Base-by-base conservation (phyloP, 345 rosid species). In the Tarenaya hassleriana region DNA sequence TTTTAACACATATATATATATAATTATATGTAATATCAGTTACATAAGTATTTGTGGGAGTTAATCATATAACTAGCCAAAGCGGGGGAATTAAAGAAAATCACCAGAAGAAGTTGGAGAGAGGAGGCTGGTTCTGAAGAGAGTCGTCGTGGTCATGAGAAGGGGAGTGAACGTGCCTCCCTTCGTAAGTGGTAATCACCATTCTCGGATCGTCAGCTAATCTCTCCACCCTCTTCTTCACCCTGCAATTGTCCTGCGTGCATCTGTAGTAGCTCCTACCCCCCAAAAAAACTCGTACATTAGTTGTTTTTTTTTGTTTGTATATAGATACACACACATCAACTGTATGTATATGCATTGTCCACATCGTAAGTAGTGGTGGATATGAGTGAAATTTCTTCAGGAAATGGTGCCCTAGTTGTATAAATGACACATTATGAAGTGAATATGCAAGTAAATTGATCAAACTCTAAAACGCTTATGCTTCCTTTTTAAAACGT, bases 161-260 rank as follows among this genome's bases (percentile, higher is more conserved):
- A 0, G 98, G 98, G 5, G 91, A 81, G 62, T 92, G 98, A 41
- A 55, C 78, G 24, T 92, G 98, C 49, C 98, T 74, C 24, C 98
- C 98, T 70, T 92, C 98, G 47, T 92, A 92, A 19, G 98, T 88
- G 34, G 98, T 92, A 38, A 92, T 92, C 33, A 92, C 98, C 98
- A 92, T 92, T 67, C 97, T 77, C 40, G 97, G 97, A 62, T 92
- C 98, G 61, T 92, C 98, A 0, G 97, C 97, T 70, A 92, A 69
- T 77, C 98, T 77, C 71, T 92, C 98, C 48, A 92, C 98, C 20
- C 98, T 69, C 69, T 92, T 92, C 86, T 92, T 92, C 40, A 92
- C 98, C 4, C 83, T 69, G 66, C 98, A 92, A 33, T 74, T 92
- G 42, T 88, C 97, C 63, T 92, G 83, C 13, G 98, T 92, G 45